A percentile compares a stretch with the other conserved stretches of the same genome.
Conservation (phyloP, 192 early-diverging fungal species). For the Phycomyces nitens region DNA sequence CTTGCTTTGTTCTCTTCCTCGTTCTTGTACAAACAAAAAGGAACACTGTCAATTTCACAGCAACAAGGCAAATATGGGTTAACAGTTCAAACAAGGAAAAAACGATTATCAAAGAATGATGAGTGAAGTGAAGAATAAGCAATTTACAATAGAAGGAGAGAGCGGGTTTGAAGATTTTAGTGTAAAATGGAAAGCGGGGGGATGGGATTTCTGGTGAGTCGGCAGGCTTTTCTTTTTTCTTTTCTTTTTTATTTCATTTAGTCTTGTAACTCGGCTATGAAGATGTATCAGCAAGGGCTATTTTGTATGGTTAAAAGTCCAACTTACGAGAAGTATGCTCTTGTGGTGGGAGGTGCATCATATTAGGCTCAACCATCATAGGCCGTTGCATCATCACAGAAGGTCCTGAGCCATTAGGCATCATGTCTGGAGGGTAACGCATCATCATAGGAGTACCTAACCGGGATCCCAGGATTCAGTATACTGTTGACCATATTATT, state of each 20-base stretch:
- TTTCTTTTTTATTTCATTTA: neutral
- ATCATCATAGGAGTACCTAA: conserved; percentile 51
- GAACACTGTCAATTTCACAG: no score
- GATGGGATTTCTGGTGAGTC: neutral
- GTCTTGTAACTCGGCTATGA: neutral
- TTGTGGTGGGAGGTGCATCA: conserved; percentile 29
- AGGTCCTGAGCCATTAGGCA: conserved; percentile 39
- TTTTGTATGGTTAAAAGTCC: no score
- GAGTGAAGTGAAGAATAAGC: neutral
- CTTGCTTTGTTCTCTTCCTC: no score
- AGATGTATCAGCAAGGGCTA: neutral
- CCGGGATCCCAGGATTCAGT: no score
- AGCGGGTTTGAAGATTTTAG: neutral
- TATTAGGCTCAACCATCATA: conserved; percentile 41
- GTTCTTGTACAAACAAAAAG: no score
- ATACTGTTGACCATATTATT: neutral
- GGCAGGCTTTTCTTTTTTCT: neutral
- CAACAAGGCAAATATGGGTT: no score
- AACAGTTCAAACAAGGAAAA: neutral
- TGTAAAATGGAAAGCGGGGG: neutral
- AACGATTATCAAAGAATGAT: neutral
- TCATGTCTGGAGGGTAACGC: conserved; percentile 52
- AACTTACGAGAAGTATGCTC: conserved; percentile 12
- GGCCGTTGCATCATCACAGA: conserved; percentile 49
- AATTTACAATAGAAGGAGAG: neutral